Base-by-base conservation (phyloP, 305 asterid species). In the Withania somnifera region DNA sequence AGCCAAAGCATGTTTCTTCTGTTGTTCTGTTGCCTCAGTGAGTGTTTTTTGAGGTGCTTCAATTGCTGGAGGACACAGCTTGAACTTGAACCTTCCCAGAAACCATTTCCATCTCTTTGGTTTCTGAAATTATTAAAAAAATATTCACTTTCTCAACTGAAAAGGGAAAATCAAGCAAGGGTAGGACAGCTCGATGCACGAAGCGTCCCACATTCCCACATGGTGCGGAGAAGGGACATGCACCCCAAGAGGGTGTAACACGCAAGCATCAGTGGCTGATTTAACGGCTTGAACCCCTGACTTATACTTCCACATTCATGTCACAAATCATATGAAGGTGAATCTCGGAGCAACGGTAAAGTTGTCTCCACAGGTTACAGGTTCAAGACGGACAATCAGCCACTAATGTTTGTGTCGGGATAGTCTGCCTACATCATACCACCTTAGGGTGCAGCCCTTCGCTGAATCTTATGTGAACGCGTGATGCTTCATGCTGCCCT, bases 1-100 rank as follows among this genome's bases (percentile, higher is more conserved):
- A 24, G 92, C 94, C 84, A 93, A 36, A n/a, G 93, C 93, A 42
- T 61, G 94, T 85, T 87, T 93, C 58, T 93, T 88, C 80, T 95
- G 98, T 78, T 89, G 94, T 54, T 90, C 92, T 30, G 94, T 90
- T 17, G 92, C 97, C 76, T 90, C 93, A 50, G 63, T 10, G 63
- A 90, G 76, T 14, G 89, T 81, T 81, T 80, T 90, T 84, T 88
- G 91, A n/a, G 91, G 89, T 15, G 88, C 90, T 83, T 87, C 88
- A 26, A 94, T 83, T 58, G 89, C 91, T 58, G 82, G 80, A 77
- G 95, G 91, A 56, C 77, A 81, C 53, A 87, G 89, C 30, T 87
- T 89, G 82, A 88, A 80, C 81, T 87, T 89, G 78, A 92, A 84
- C 88, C 85, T 86, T 64, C 88, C 83, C 15, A 90, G 86, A 38